Evolutionary conservation across 2,329 filamentous ascomycete species (phyloP).

Genomic region (Rhynchosporium graminicola): DNA sequence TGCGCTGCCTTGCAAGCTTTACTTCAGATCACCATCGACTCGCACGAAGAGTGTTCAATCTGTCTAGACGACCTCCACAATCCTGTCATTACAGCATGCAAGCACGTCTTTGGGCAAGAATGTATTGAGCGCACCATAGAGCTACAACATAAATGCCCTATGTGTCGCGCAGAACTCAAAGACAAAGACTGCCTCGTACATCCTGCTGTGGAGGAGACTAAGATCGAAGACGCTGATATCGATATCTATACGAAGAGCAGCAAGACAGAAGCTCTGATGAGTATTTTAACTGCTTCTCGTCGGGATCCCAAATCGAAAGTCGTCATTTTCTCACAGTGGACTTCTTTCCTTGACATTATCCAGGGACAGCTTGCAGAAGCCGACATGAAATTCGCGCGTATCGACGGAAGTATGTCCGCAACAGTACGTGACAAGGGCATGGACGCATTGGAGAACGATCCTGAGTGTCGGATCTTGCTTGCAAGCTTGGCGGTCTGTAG

Average conservation of each 20-base stretch:
- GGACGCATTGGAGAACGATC: slow-evolving; percentile 64
- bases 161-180: slow-evolving; percentile 72
- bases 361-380: slow-evolving; percentile 64
- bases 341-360: slow-evolving; percentile 70
- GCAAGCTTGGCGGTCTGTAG: slow-evolving; percentile 81
- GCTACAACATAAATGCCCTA: slow-evolving; percentile 77
- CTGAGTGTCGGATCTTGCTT: slow-evolving; percentile 72
- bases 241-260: slow-evolving; percentile 70
- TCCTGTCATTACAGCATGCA: slow-evolving; percentile 83
- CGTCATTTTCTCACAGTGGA: slow-evolving; percentile 78
- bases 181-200: slow-evolving; percentile 64
- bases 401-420: slow-evolving; percentile 80
- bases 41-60: slow-evolving; percentile 79
- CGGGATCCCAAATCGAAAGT: slow-evolving; percentile 66
- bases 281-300: slow-evolving; percentile 71
- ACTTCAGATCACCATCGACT: slow-evolving; percentile 75
- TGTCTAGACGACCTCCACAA: slow-evolving; percentile 72
- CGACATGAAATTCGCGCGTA: slow-evolving; percentile 65
- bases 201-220: slow-evolving; percentile 57
- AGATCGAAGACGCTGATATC: slow-evolving; percentile 48
- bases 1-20: slow-evolving; percentile 70
- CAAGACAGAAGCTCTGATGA: slow-evolving; percentile 78
- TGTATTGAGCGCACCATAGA: slow-evolving; percentile 78
- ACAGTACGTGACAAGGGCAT: slow-evolving; percentile 72
- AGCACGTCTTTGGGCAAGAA: slow-evolving; percentile 72